phyloP scores from a whole-genome alignment of 148 eudicot species.

The Polygonum aviculare region DNA sequence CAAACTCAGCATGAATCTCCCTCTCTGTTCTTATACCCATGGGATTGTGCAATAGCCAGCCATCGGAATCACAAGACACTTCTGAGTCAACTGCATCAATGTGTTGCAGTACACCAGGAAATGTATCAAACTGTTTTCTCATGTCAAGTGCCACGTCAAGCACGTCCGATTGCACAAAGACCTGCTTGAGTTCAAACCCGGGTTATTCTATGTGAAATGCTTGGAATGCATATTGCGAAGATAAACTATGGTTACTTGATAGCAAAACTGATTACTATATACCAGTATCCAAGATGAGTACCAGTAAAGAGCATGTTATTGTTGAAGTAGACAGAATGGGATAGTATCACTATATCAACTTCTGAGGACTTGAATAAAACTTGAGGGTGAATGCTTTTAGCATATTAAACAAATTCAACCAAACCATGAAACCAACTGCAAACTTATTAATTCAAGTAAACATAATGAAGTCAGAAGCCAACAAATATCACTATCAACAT shows the following conservation, averaged over 20 bases:
- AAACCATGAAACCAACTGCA: not conserved
- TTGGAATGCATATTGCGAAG: not conserved
- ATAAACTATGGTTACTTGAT: not conserved
- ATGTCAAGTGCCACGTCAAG: constrained; percentile 86
- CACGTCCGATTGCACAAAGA: constrained; percentile 85
- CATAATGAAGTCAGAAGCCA: not conserved
- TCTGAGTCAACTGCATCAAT: constrained; percentile 31
- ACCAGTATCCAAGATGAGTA: not conserved
- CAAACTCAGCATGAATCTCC: constrained; percentile 83
- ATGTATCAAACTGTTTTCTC: constrained; percentile 66
- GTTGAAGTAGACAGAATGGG: not conserved
- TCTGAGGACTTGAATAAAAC: not conserved
- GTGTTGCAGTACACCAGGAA: constrained; percentile 35
- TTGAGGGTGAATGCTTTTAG: not conserved
- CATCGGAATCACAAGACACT: constrained; percentile 44
- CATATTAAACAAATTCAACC: not conserved
- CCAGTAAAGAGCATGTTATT: not conserved
- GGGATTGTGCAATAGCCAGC: constrained; percentile 76
- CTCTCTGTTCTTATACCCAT: constrained; percentile 91
- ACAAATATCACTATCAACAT: not conserved
- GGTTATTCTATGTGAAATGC: not conserved
- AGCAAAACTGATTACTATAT: not conserved
- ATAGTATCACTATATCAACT: not conserved
- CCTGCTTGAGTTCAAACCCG: constrained; percentile 24
- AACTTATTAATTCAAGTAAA: not conserved